Evolutionary conservation across 78 protist genomes (phyloP).

Genomic region (Paratrimastix pyriformis): DNA sequence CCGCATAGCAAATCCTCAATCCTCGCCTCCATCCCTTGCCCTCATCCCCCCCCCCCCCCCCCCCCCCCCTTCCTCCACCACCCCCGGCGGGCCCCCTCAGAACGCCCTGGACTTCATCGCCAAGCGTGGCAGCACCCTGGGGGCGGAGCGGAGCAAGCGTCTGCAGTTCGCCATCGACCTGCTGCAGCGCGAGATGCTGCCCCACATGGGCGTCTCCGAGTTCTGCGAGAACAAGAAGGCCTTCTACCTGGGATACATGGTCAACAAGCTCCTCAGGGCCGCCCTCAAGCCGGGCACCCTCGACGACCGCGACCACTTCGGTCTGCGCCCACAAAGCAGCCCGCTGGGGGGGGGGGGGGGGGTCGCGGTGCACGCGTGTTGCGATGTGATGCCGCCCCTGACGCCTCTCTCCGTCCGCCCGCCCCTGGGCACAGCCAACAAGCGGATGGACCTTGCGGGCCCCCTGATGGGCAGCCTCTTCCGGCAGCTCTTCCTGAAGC

Average conservation of each 20-base stretch:
- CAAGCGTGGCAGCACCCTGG: conserved; percentile 27
- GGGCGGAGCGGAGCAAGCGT: conserved; percentile 27
- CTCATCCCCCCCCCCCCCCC: no score
- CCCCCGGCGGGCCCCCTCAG: no score
- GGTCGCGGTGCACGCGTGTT: no score
- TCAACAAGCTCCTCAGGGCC: conserved; percentile 18
- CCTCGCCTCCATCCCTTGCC: no score
- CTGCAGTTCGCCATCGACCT: conserved; percentile 59
- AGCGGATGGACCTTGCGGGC: conserved; percentile 96
- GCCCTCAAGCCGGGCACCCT: conserved; percentile 23
- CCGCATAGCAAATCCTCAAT: no score
- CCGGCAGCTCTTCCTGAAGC: conserved; percentile 58
- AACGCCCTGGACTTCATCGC: conserved; percentile 88
- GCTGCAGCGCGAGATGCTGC: conserved; percentile 76
- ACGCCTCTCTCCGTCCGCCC: no score
- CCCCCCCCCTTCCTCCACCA: no score
- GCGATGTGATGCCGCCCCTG: no score
- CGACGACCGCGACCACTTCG: conserved; percentile 98
- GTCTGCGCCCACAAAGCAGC: no score
- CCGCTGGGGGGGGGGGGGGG: no score
- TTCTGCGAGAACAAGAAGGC: conserved; percentile 77
- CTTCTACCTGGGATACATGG: conserved; percentile 89
- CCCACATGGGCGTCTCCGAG: conserved; percentile 85
- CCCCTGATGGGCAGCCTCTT: conserved; percentile 76
- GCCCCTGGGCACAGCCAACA: no score